Conservation (phyloP, 2,329 filamentous ascomycete species). For the Apiospora rasikravindrae region DNA sequence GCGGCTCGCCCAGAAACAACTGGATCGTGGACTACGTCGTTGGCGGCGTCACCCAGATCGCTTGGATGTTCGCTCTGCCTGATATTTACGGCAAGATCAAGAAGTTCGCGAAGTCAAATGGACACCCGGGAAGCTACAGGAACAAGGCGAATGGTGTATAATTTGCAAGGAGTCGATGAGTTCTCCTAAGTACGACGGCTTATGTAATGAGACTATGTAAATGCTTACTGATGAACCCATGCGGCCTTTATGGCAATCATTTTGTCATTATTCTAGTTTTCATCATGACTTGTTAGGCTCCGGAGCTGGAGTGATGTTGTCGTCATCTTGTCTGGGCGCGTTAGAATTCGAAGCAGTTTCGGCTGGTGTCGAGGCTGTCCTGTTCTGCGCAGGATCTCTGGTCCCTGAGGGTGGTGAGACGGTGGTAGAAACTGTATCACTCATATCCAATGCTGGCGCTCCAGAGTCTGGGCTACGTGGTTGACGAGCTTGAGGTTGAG, state of each 20-base stretch:
- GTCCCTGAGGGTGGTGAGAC: too few relatives aligned
- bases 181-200: neutral
- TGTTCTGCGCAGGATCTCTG: too few relatives aligned
- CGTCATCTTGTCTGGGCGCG: neutral
- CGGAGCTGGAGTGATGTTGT: neutral
- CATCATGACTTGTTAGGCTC: neutral
- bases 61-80: conserved; percentile 63
- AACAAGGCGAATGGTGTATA: conserved; percentile 26
- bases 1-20: conserved; percentile 62
- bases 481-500: too few relatives aligned
- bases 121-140: conserved; percentile 58
- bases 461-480: too few relatives aligned
- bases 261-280: neutral
- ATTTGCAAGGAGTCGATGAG: neutral
- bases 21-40: conserved; percentile 65
- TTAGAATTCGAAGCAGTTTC: neutral
- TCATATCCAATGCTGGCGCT: too few relatives aligned
- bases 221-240: neutral
- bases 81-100: conserved; percentile 64
- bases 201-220: neutral
- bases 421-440: neutral
- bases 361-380: too few relatives aligned
- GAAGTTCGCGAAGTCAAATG: conserved; percentile 61
- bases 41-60: conserved; percentile 56
- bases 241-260: neutral